Evolutionary conservation across 2,329 filamentous ascomycete species (phyloP), one percentile per base, ranked within the genome.

Genomic region (Verticillium tricorpus): DNA sequence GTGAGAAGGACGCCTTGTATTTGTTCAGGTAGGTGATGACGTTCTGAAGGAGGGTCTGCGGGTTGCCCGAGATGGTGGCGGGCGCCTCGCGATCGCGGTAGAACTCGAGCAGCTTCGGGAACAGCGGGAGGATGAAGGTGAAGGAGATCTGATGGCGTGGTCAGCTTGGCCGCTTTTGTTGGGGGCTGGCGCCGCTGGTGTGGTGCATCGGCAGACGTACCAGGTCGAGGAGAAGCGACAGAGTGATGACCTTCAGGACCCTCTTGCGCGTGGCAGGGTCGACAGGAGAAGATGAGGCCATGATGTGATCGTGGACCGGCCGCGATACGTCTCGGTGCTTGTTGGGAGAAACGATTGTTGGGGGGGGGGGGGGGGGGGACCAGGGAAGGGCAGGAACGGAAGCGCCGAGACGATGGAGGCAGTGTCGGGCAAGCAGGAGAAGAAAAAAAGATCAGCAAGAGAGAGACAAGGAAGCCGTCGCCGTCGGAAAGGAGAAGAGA

Each of bases 121-220:
- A 99, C 39, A 99, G 86, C 0, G 95, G 95, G 9, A 99, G 89
- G 73, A 98, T 98, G 74, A 99, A 97, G 34, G 95, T 99, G 76
- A 99, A 99, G 61, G 94, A 97, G 71, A 98, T 92, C 94, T 97
- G 66, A 22, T 9, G 39, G 22, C 57, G 62, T 34, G 56, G 60
- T 62, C 55, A 68, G 60, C 35, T 35, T 25, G 9, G 28, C 28
- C 28, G 28, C 28, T 28, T 5, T 28, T 14, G 50, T 35, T 58
- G 35, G 32, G 39, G 14, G 39, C 17, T 22, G 52, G 35, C n/a
- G 31, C 40, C 17, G 56, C n/a, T 62, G 61, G 28, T 39, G 59
- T 25, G 61, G 52, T 62, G 19, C 31, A 57, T 28, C 28, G 28
- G 31, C 32, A 28, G 58, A 74, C 85, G 67, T 84, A 97, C 94